Conservation (phyloP, 768 basidiomycete genomes). For the Xerocomus spinulosus region DNA sequence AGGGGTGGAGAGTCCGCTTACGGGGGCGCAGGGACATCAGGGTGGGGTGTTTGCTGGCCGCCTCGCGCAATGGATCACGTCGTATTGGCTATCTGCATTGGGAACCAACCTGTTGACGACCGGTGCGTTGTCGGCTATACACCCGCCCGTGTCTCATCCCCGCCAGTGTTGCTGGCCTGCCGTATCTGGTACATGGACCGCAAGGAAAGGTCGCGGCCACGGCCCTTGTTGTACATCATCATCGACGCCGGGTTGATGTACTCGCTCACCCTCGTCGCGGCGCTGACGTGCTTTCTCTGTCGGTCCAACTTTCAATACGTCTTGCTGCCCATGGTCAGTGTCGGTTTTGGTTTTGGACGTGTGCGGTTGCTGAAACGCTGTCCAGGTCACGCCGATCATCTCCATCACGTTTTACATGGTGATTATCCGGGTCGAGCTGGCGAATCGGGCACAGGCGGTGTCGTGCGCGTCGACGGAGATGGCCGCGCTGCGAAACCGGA, state of each 20-base stretch:
- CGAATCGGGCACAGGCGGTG: not conserved
- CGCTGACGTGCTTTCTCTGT: conserved; percentile 27
- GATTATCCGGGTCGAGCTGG: conserved; percentile 35
- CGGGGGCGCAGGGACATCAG: conserved; percentile 6
- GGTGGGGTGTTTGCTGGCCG: conserved; percentile 24
- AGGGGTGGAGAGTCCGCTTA: conserved; percentile 15
- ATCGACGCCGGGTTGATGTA: conserved; percentile 38
- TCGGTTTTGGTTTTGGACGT: not conserved
- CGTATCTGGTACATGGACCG: conserved; percentile 31
- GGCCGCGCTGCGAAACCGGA: not conserved
- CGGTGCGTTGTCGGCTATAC: too few relatives aligned
- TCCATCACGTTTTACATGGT: conserved; percentile 43
- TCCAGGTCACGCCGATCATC: conserved; percentile 36
- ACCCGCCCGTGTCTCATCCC: too few relatives aligned
- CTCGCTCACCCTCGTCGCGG: conserved; percentile 31
- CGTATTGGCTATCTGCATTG: conserved; percentile 32
- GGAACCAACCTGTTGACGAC: conserved; percentile 32
- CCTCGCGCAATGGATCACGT: conserved; percentile 32
- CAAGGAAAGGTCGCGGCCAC: conserved; percentile 9
- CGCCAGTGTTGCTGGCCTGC: conserved; percentile 25
- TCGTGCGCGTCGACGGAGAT: not conserved
- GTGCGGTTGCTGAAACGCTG: not conserved
- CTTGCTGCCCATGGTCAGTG: conserved; percentile 33
- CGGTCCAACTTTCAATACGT: conserved; percentile 32
- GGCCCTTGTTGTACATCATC: conserved; percentile 26